A percentile compares a stretch with the other conserved stretches of the same genome.
Conservation (phyloP, 495 filamentous ascomycete species). For the Ascodesmis nigricans region DNA sequence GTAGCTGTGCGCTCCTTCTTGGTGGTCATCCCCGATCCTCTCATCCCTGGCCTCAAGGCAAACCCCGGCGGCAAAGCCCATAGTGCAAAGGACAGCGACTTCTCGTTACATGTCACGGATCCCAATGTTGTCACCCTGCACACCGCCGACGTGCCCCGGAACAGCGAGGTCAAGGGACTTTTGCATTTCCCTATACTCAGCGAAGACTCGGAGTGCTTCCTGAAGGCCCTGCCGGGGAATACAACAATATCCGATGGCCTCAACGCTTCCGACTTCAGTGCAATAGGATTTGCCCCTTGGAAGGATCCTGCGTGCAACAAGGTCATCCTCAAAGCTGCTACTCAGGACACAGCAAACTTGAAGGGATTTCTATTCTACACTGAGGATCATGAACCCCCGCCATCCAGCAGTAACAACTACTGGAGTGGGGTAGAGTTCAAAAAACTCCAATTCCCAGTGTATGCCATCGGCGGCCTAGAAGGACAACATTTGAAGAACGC, state of each 20-base stretch:
- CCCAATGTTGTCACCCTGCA: conserved; percentile 15
- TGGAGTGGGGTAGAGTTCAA: conserved; percentile 44
- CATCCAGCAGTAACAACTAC: conserved; percentile 30
- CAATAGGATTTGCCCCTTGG: conserved; percentile 79
- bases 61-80: too few species aligned
- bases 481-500: conserved; percentile 49
- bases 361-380: conserved; percentile 57
- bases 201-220: conserved; percentile 33
- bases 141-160: conserved; percentile 10
- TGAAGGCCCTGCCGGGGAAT: conserved; percentile 43
- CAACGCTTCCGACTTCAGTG: conserved; percentile 31
- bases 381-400: conserved; percentile 38
- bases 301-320: conserved; percentile 43
- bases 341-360: conserved; percentile 26
- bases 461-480: conserved; percentile 46
- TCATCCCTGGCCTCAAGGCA: too few species aligned
- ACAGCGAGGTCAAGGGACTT: conserved; percentile 32
- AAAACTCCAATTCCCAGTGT: conserved; percentile 50
- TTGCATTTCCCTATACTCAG: conserved; percentile 59
- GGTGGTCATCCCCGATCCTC: too few species aligned
- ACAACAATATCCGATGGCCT: conserved; percentile 47
- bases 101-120: conserved; percentile 8
- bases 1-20: too few species aligned
- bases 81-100: conserved; percentile 18
- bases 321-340: conserved; percentile 43